Evolutionary conservation across 225 moss, liverwort and hornwort species (phyloP).

Genomic region (Physcomitrium patens): DNA sequence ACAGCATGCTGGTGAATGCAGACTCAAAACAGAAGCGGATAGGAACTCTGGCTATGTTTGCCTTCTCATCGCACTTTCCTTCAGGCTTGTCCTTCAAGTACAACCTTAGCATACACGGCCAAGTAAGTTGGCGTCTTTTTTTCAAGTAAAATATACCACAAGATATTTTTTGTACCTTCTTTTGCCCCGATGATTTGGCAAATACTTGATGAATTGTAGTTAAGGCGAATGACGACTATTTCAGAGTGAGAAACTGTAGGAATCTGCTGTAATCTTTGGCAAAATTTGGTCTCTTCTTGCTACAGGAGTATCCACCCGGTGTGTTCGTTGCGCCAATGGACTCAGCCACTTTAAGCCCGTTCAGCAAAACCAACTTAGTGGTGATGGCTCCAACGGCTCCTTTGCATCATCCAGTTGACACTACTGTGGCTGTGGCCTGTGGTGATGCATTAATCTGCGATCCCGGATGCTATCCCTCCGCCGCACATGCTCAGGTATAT

Average conservation of each 20-base stretch:
- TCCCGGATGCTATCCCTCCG: conserved; percentile 80
- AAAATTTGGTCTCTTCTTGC: conserved; percentile 16
- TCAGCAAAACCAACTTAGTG: conserved; percentile 83
- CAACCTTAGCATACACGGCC: conserved; percentile 67
- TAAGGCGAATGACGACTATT: conserved; percentile 2
- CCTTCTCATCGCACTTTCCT: conserved; percentile 83
- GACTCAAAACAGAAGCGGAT: conserved; percentile 64
- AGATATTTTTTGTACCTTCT: conserved; percentile 26
- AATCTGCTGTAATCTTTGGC: conserved; percentile 5
- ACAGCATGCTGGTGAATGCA: conserved; percentile 72
- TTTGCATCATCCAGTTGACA: conserved; percentile 46
- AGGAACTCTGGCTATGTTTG: conserved; percentile 81
- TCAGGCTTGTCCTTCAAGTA: conserved; percentile 74
- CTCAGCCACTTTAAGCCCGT: conserved; percentile 63
- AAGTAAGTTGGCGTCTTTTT: conserved; percentile 54
- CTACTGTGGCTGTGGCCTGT: conserved; percentile 57
- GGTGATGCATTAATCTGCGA: conserved; percentile 90
- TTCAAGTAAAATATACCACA: conserved; percentile 18
- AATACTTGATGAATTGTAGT: conserved; percentile 18
- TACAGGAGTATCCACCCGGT: conserved; percentile 93
- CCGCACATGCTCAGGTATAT: conserved; percentile 78
- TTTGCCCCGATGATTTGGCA: background rate
- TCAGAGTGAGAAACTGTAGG: conserved; percentile 10
- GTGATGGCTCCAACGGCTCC: conserved; percentile 83
- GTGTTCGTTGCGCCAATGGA: conserved; percentile 84